A percentile compares a stretch with the other conserved stretches of the same genome.
Evolutionary conservation across 2,329 filamentous ascomycete genomes (phyloP).

Genomic region (Fusarium globosum): DNA sequence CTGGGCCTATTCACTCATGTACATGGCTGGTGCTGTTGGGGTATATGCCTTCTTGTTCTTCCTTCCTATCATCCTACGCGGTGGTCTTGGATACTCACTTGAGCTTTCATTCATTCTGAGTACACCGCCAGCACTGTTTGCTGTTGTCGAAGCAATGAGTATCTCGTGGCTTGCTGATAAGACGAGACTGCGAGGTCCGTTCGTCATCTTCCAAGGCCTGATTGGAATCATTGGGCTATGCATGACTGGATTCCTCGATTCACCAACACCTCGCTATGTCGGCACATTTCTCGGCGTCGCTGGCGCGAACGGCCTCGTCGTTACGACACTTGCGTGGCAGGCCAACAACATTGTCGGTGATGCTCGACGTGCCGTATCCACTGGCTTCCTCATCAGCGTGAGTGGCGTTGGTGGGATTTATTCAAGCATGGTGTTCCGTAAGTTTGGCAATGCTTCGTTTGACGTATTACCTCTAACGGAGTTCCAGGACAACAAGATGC

Average conservation of each 20-base stretch:
- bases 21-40: conserved; percentile 30
- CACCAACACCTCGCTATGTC: conserved; percentile 22
- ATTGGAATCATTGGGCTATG: conserved; percentile 24
- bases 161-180: conserved; percentile 32
- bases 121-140: conserved; percentile 10
- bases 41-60: conserved; percentile 28
- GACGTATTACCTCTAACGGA: too few species aligned
- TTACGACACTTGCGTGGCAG: conserved; percentile 25
- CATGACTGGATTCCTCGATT: conserved; percentile 20
- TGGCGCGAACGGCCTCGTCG: conserved; percentile 16
- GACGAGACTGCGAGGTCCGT: conserved; percentile 9
- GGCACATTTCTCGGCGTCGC: conserved; percentile 25
- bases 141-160: conserved; percentile 19
- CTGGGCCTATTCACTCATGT: conserved; percentile 30
- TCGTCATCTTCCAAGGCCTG: conserved; percentile 30
- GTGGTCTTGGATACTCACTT: conserved; percentile 22
- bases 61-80: conserved; percentile 8
- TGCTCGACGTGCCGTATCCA: conserved; percentile 25
- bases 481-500: conserved; percentile 18
- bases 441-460: background rate
- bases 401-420: conserved; percentile 31
- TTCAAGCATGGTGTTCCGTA: conserved; percentile 34
- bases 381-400: conserved; percentile 26
- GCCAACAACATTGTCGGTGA: conserved; percentile 30
- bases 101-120: conserved; percentile 24